Evolutionary conservation across 208 protist genomes (phyloP), one percentile per base, ranked within the genome.

Genomic region (Crithidia fasciculata): DNA sequence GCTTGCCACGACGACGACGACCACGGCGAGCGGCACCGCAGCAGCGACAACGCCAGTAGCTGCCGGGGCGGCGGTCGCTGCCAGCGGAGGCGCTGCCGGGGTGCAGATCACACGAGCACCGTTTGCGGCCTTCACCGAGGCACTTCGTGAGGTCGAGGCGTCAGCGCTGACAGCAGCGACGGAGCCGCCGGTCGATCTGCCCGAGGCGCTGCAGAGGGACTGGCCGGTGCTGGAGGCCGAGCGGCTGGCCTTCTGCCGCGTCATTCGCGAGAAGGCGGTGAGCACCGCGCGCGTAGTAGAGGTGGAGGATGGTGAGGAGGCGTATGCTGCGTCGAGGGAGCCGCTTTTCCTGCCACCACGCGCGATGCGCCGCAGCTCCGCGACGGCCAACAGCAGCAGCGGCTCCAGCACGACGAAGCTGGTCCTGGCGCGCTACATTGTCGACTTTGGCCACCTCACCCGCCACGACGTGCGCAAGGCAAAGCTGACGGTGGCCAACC

Each of bases 381-480:
- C 72, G 3, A 83, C 88, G 18, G 79, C 82, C 12, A 41, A 44
- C 15, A 16, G 18, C 18, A 50, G 9, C 47, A 69, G 39, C 18
- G 67, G 61, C 39, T 70, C 39, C 8, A 44, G 60, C 62, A 60
- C 19, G 28, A 53, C 64, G 28, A 94, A 94, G 69, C 74, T 82
- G 68, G 79, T 97, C n/a, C 81, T 99, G 10, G 73, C 90, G 2
- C 80, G 76, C 13, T 98, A 98, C 80, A 53, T 95, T 36, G 79
- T 98, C 58, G 94, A 99, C 76, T 98, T 99, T 89, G 98, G 98
- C 41, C 81, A 97, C 83, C 94, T 98, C 65, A 94, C 97, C 7
- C 91, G 91, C 36, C 90, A 90, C 50, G 88, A 96, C 15, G 70
- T 84, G 41, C 90, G 89, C 37, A 96, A 86, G 39, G 81, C 83